Percentiles rank a stretch among this genome's conserved stretches.
These are phyloP conservation scores for Kwoniella pini DNA, from an alignment of 768 basidiomycete species.

Conservation along the genomic window DNA sequence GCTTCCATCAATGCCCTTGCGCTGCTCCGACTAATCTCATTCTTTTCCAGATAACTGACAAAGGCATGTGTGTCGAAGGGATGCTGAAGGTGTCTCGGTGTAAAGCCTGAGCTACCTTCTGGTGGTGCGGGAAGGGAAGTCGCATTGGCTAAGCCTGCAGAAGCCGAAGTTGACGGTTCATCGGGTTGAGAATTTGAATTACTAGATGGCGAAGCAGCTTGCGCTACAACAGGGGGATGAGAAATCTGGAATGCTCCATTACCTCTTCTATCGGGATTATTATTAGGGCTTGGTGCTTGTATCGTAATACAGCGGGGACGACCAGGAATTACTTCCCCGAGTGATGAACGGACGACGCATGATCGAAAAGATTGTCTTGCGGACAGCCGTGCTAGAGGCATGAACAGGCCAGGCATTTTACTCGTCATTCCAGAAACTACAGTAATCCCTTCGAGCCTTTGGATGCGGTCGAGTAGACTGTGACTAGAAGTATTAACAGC, in stretches of 20 bases:
- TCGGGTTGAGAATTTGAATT: background rate
- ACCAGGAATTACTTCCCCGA: background rate
- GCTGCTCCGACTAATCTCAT: conserved; percentile 36
- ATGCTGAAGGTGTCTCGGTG: conserved; percentile 34
- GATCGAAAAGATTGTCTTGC: background rate
- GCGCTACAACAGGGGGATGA: conserved; percentile 6
- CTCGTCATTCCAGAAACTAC: too few relatives aligned
- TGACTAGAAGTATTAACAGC: too few relatives aligned
- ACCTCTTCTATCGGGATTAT: background rate
- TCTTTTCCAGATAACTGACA: conserved; percentile 53
- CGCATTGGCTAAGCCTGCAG: conserved; percentile 9
- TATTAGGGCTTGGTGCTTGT: conserved; percentile 2
- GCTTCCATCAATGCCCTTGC: conserved; percentile 53
- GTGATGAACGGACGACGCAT: background rate
- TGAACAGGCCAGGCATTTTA: too few relatives aligned
- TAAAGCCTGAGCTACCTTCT: conserved; percentile 11
- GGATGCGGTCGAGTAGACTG: too few relatives aligned
- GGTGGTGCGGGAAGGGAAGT: conserved; percentile 20
- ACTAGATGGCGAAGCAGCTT: background rate
- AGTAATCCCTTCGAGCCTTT: too few relatives aligned
- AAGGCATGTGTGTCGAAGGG: conserved; percentile 58
- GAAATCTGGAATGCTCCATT: background rate
- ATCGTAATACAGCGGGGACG: background rate
- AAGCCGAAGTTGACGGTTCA: background rate
- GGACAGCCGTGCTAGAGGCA: too few relatives aligned